Evolutionary conservation across 2,329 filamentous ascomycete species (phyloP).

Genomic region (Epicoccum sorghinum): DNA sequence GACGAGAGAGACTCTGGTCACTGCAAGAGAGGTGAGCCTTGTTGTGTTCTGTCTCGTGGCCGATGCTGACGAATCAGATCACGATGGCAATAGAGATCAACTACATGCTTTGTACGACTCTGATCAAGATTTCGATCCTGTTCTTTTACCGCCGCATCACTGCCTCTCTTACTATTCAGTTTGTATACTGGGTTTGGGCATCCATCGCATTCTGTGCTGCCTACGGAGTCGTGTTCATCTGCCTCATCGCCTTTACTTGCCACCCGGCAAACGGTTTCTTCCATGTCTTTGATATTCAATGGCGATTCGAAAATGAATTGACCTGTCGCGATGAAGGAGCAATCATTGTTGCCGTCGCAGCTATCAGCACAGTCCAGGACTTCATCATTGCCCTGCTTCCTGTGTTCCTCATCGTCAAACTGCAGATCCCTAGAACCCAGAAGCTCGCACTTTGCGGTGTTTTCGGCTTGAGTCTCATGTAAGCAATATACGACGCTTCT

Average conservation of each 20-base stretch:
- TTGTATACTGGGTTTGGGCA: slow-evolving; percentile 46
- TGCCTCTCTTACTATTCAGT: slow-evolving; percentile 42
- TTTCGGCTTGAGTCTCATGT: slow-evolving; percentile 53
- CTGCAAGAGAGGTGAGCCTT: slow-evolving; percentile 30
- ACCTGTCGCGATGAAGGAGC: slow-evolving; percentile 48
- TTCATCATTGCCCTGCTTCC: slow-evolving; percentile 51
- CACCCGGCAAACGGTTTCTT: slow-evolving; percentile 50
- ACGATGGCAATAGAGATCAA: slow-evolving; percentile 39
- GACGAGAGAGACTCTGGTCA: slow-evolving; percentile 27
- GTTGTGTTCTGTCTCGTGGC: background rate
- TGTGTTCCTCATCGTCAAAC: slow-evolving; percentile 52
- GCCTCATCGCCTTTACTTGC: slow-evolving; percentile 47
- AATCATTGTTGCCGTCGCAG: slow-evolving; percentile 48
- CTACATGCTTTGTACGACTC: slow-evolving; percentile 36
- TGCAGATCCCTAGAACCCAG: slow-evolving; percentile 51
- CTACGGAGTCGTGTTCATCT: slow-evolving; percentile 48
- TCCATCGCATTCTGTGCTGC: slow-evolving; percentile 48
- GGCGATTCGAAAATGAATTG: slow-evolving; percentile 39
- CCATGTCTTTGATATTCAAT: slow-evolving; percentile 44
- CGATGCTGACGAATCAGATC: slow-evolving; percentile 27
- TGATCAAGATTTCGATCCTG: slow-evolving; percentile 44
- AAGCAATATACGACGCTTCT: slow-evolving; percentile 9
- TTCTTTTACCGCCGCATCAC: slow-evolving; percentile 53
- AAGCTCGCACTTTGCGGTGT: slow-evolving; percentile 54
- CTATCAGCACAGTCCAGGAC: slow-evolving; percentile 49